phyloP scores from a whole-genome alignment of 352 stramenopile species.

The Phytophthora hibernalis region DNA sequence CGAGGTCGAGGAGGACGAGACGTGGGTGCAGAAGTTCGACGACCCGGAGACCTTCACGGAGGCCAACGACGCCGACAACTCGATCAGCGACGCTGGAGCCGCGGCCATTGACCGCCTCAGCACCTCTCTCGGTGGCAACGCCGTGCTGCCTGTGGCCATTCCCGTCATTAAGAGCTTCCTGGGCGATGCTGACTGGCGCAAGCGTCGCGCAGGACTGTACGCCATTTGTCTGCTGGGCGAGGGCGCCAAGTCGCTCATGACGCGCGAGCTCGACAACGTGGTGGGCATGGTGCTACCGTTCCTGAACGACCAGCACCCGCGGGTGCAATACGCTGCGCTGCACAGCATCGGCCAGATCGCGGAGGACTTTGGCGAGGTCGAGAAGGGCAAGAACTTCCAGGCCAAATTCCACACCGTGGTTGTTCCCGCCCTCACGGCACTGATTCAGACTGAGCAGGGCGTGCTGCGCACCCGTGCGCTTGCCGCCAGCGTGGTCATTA shows the following conservation, averaged over 20 bases:
- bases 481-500: slow-evolving; percentile 81
- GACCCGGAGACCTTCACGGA: slow-evolving; percentile 82
- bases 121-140: slow-evolving; percentile 70
- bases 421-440: slow-evolving; percentile 68
- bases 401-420: slow-evolving; percentile 75
- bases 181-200: slow-evolving; percentile 68
- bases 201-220: slow-evolving; percentile 82
- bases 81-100: slow-evolving; percentile 74
- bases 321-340: slow-evolving; percentile 84
- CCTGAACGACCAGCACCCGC: slow-evolving; percentile 74
- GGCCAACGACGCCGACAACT: slow-evolving; percentile 64
- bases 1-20: slow-evolving; percentile 78
- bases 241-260: slow-evolving; percentile 82
- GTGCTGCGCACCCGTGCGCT: slow-evolving; percentile 79
- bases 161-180: slow-evolving; percentile 77
- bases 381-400: slow-evolving; percentile 91
- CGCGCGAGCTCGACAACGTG: slow-evolving; percentile 80
- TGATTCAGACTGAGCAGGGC: slow-evolving; percentile 71
- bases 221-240: slow-evolving; percentile 81
- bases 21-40: slow-evolving; percentile 82
- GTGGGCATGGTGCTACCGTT: slow-evolving; percentile 72
- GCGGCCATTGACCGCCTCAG: slow-evolving; percentile 83
- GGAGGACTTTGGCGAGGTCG: slow-evolving; percentile 84
- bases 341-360: slow-evolving; percentile 87
- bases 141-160: slow-evolving; percentile 80